phyloP scores from a whole-genome alignment of 2,329 filamentous ascomycete species.

The Monosporascus ibericus region DNA sequence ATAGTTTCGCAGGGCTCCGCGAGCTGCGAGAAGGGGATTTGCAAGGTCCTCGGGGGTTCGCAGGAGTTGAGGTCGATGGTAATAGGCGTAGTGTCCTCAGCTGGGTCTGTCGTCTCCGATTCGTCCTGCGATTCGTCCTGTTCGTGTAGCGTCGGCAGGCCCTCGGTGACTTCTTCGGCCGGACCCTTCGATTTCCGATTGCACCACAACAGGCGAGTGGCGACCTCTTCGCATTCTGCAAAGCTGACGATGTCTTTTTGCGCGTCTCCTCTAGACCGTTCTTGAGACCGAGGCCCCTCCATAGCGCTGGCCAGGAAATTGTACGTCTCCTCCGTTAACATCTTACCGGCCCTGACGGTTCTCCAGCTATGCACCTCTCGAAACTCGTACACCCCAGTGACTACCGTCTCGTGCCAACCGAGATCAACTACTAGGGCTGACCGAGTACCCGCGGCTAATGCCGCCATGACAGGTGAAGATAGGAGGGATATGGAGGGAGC shows the following conservation, averaged over 20 bases:
- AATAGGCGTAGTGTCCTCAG: slow-evolving; percentile 30
- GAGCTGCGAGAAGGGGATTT: slow-evolving; percentile 63
- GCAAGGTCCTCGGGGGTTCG: slow-evolving; percentile 46
- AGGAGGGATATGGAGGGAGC: slow-evolving; percentile 75
- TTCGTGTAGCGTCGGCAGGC: slow-evolving; percentile 48
- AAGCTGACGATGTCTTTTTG: slow-evolving; percentile 50
- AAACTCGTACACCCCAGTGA: slow-evolving; percentile 87
- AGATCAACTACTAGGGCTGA: slow-evolving; percentile 85
- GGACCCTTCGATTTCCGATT: slow-evolving; percentile 32
- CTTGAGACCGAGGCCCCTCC: slow-evolving; percentile 15
- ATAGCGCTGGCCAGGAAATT: slow-evolving; percentile 49
- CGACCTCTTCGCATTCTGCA: slow-evolving; percentile 75
- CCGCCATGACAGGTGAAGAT: slow-evolving; percentile 66
- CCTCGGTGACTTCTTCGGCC: slow-evolving; percentile 23
- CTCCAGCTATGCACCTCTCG: slow-evolving; percentile 68
- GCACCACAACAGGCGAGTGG: slow-evolving; percentile 75
- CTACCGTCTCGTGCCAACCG: slow-evolving; percentile 84
- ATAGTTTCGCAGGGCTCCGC: slow-evolving; percentile 69
- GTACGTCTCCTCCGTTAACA: slow-evolving; percentile 64
- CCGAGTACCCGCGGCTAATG: slow-evolving; percentile 74
- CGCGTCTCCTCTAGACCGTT: slow-evolving; percentile 19
- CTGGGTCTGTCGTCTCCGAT: slow-evolving; percentile 23
- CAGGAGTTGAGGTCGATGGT: slow-evolving; percentile 42
- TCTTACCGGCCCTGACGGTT: slow-evolving; percentile 68
- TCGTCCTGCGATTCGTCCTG: slow-evolving; percentile 40